Evolutionary conservation across 2,329 filamentous ascomycete species (phyloP).

Genomic region (Neofusicoccum laricinum): DNA sequence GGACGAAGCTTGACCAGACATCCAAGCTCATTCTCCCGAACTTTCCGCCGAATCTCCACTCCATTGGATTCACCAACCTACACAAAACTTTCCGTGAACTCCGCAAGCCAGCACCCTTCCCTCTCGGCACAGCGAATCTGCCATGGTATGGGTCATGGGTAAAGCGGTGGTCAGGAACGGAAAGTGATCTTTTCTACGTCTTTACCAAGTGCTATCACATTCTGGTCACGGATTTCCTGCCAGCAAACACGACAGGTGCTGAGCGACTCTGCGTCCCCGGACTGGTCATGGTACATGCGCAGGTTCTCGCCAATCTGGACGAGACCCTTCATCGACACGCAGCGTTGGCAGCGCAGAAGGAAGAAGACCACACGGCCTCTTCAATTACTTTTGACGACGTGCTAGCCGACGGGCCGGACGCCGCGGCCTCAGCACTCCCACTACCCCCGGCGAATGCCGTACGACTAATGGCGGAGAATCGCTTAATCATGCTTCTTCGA

Average conservation of each 20-base stretch:
- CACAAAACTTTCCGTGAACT: constrained; percentile 59
- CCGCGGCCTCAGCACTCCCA: constrained; percentile 60
- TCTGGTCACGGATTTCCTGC: constrained; percentile 64
- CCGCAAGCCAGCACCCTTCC: constrained; percentile 62
- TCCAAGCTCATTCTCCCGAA: constrained; percentile 64
- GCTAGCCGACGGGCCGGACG: constrained; percentile 60
- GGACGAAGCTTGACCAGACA: constrained; percentile 31
- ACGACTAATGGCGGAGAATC: constrained; percentile 83
- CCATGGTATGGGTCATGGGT: constrained; percentile 84
- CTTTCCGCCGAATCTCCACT: constrained; percentile 66
- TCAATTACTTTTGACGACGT: constrained; percentile 65
- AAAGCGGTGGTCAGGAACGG: constrained; percentile 78
- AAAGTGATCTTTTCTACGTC: constrained; percentile 87
- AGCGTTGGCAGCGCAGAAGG: constrained; percentile 21
- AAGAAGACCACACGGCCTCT: constrained; percentile 26
- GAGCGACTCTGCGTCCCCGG: constrained; percentile 68
- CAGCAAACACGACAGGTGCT: constrained; percentile 46
- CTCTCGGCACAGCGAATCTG: constrained; percentile 68
- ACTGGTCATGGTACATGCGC: constrained; percentile 76
- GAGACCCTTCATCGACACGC: constrained; percentile 75
- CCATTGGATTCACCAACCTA: constrained; percentile 62
- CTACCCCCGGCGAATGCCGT: constrained; percentile 68
- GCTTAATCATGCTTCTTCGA: constrained; percentile 75
- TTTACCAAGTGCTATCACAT: constrained; percentile 88
- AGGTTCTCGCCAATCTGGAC: constrained; percentile 75